These are phyloP conservation scores for Mycena citricolor DNA, from an alignment of 1,284 basidiomycete species.

Conservation along the genomic window DNA sequence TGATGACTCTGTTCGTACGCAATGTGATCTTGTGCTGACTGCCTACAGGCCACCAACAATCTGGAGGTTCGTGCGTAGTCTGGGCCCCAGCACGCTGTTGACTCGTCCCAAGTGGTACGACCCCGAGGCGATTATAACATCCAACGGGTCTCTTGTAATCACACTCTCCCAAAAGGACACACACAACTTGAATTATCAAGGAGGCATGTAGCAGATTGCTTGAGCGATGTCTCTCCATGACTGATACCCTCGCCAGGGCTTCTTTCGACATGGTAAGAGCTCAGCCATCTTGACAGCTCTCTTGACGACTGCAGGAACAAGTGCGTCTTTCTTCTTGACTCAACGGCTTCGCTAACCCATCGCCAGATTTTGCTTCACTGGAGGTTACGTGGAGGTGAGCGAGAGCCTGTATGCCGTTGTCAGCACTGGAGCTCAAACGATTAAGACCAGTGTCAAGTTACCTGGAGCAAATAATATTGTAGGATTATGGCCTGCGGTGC, in stretches of 20 bases:
- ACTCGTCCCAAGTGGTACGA: constrained; percentile 62
- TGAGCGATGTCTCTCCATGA: neutral
- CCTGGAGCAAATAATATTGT: constrained; percentile 57
- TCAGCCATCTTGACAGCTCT: constrained; percentile 2
- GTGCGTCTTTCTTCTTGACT: too few species aligned
- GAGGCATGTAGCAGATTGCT: constrained; percentile 45
- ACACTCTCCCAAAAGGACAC: constrained; percentile 65
- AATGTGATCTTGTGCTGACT: neutral
- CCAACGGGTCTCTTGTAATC: constrained; percentile 76
- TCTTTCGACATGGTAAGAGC: constrained; percentile 24
- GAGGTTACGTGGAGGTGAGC: constrained; percentile 14
- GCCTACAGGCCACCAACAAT: constrained; percentile 35
- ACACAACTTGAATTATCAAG: constrained; percentile 75
- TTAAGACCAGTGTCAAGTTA: constrained; percentile 51
- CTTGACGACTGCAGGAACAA: constrained; percentile 75
- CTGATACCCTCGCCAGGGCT: constrained; percentile 16
- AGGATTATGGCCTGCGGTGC: constrained; percentile 71
- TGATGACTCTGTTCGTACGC: constrained; percentile 21
- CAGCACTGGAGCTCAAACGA: constrained; percentile 9
- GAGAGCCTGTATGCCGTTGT: constrained; percentile 67
- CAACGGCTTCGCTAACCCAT: too few species aligned
- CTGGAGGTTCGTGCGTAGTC: constrained; percentile 59
- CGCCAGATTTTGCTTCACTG: constrained; percentile 23
- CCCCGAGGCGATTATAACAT: constrained; percentile 79
- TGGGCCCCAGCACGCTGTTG: constrained; percentile 65